Evolutionary conservation across 2,329 filamentous ascomycete species (phyloP), one percentile per base, ranked within the genome.

Genomic region (Xylariaceae sp.): DNA sequence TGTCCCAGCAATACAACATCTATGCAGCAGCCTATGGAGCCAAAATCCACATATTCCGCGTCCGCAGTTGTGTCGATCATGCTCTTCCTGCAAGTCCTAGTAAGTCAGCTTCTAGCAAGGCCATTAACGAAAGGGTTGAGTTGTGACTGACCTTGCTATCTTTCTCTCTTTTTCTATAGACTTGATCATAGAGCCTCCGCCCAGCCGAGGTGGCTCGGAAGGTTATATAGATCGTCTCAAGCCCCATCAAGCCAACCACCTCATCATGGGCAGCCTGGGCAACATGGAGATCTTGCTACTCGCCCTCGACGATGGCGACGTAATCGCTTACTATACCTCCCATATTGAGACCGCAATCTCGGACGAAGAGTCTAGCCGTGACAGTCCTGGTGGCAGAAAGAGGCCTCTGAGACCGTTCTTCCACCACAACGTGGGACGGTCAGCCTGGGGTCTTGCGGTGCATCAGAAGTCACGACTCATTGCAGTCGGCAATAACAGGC

Each of bases 401-500:
- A 59, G 23, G 50, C 23, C 23, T 30, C 63, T 63, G 34, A 47
- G 67, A 69, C 58, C 70, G 71, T 89, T 96, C 69, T 89, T 96
- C 59, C 83, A 85, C 60, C 83, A 88, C 44, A 92, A 89, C 70
- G 91, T 96, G 2, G 83, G 84, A 1, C 76, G 75, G 23, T 93
- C 90, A 61, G 93, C 92, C 2, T 99, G 94, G 94, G 94, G 93
- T 0, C 74, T 96, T 52, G 88, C 91, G 6, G 81, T 96, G 9
- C 93, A 97, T 72, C 81, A 84, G 62, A 77, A 86, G 63, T 90
- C 90, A n/a, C 85, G 92, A 0, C 77, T 97, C 62, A 88, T 99
- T 63, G 94, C 93, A 0, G 87, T 95, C 45, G 90, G 89, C 67
- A 86, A 89, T 0, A 99, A 99, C 71, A 82, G 80, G 1, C 71